Percentiles rank a stretch among this genome's conserved stretches.
Conservation (phyloP, 2,329 filamentous ascomycete species). For the Pyrenochaeta sp. region DNA sequence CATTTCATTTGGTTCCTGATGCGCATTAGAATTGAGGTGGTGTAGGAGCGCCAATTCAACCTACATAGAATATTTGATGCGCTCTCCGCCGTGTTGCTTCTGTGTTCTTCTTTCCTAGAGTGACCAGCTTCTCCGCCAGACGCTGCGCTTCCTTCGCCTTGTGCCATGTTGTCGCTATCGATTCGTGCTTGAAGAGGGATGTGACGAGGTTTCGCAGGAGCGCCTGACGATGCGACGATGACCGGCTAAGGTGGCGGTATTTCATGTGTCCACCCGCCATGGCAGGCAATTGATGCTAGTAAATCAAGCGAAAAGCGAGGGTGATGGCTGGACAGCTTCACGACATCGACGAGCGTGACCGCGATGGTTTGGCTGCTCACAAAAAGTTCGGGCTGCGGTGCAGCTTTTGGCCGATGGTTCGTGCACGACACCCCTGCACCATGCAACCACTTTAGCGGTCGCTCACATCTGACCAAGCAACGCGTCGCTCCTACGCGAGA, state of each 20-base stretch:
- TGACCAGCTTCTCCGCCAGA: slow-evolving; percentile 92
- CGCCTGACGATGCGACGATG: slow-evolving; percentile 87
- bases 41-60: slow-evolving; percentile 41
- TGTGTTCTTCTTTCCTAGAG: slow-evolving; percentile 91
- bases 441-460: slow-evolving; percentile 36
- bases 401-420: slow-evolving; percentile 22
- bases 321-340: slow-evolving; percentile 12
- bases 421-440: slow-evolving; percentile 1
- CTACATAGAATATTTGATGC: slow-evolving; percentile 84
- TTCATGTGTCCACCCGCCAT: slow-evolving; percentile 90
- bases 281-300: slow-evolving; percentile 22
- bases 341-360: slow-evolving; percentile 2
- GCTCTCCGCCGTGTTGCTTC: slow-evolving; percentile 79
- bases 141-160: slow-evolving; percentile 98
- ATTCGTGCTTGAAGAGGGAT: slow-evolving; percentile 90
- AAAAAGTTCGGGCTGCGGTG: slow-evolving; percentile 39
- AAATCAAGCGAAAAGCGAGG: slow-evolving; percentile 9
- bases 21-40: slow-evolving; percentile 21
- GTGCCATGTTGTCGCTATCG: slow-evolving; percentile 92
- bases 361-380: slow-evolving; percentile 6
- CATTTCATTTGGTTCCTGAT: slow-evolving; percentile 71
- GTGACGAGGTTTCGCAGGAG: slow-evolving; percentile 96
- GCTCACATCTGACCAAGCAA: slow-evolving; percentile 24
- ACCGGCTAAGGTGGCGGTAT: slow-evolving; percentile 87
- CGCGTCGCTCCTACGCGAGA: slow-evolving; percentile 24